Evolutionary conservation across 2,329 filamentous ascomycete genomes (phyloP).

Genomic region (Fusarium longipes): DNA sequence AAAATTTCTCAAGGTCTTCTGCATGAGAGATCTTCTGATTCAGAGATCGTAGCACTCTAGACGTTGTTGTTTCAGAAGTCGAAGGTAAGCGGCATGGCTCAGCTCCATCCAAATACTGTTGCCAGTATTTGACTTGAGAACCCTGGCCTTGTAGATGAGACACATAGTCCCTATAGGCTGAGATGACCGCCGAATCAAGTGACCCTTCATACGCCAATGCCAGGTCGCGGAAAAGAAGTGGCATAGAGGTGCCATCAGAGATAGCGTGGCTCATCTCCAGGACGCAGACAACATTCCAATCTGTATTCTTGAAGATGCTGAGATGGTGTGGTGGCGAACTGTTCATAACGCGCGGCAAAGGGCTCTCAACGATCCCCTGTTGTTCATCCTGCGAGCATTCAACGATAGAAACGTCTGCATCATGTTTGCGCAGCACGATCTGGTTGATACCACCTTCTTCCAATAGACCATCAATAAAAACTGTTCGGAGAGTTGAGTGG

Average conservation of each 20-base stretch:
- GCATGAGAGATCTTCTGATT: conserved; percentile 7
- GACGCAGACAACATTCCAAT: background rate
- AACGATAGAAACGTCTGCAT: background rate
- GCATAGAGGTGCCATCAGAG: conserved; percentile 35
- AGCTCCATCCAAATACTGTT: background rate
- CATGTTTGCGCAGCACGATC: conserved; percentile 32
- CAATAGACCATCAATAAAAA: conserved; percentile 27
- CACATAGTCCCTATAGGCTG: conserved; percentile 33
- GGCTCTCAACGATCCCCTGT: background rate
- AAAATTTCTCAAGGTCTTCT: background rate
- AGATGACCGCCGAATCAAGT: background rate
- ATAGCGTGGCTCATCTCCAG: conserved; percentile 43
- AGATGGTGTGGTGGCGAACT: conserved; percentile 29
- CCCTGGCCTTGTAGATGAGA: conserved; percentile 1
- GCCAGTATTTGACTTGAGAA: conserved; percentile 22
- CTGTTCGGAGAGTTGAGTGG: conserved; percentile 42
- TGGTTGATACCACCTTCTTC: conserved; percentile 30
- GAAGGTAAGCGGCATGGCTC: conserved; percentile 6
- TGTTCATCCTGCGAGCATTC: conserved; percentile 7
- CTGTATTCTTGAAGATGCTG: conserved; percentile 11
- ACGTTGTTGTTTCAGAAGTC: background rate
- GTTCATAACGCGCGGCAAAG: background rate
- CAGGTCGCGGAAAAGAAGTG: conserved; percentile 34
- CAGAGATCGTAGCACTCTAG: conserved; percentile 16
- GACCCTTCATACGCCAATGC: conserved; percentile 23